A percentile compares a stretch with the other conserved stretches of the same genome.
Conservation (phyloP, 1,284 basidiomycete species). For the Cryptococcus jaspeensis region DNA sequence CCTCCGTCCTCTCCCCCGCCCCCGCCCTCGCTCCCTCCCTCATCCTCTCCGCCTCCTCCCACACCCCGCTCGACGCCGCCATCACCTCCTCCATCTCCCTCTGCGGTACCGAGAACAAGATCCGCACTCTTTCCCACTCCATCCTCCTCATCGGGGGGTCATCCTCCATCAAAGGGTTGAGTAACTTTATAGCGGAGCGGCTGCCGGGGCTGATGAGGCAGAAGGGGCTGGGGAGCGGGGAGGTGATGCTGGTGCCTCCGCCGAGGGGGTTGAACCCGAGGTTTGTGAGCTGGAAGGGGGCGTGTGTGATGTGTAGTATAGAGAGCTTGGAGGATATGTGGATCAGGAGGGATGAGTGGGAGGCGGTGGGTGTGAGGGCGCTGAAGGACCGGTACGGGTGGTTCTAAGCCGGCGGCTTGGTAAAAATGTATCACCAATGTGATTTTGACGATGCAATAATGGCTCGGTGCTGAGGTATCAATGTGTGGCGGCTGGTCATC, state of each 20-base stretch:
- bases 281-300: conserved; percentile 92
- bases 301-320: conserved; percentile 88
- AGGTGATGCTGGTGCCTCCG: conserved; percentile 83
- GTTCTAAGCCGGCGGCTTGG: conserved; percentile 32
- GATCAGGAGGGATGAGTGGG: conserved; percentile 85
- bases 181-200: conserved; percentile 43
- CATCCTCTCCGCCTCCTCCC: conserved; percentile 70
- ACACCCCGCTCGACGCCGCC: conserved; percentile 89
- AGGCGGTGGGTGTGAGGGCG: conserved; percentile 54
- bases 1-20: conserved; percentile 1
- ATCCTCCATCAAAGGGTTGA: conserved; percentile 55
- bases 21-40: conserved; percentile 6
- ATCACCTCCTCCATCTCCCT: conserved; percentile 87
- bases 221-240: conserved; percentile 81
- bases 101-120: conserved; percentile 81
- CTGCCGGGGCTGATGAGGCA: conserved; percentile 65
- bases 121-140: conserved; percentile 82
- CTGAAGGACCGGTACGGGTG: conserved; percentile 53
- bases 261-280: conserved; percentile 90
- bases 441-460: no score
- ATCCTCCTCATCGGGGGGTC: conserved; percentile 85
- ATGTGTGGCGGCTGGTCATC: no score
- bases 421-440: no score
- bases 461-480: no score
- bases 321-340: conserved; percentile 86